These are phyloP conservation scores for Collariella sp. DNA, from an alignment of 495 filamentous ascomycete genomes.

Conservation along the genomic window DNA sequence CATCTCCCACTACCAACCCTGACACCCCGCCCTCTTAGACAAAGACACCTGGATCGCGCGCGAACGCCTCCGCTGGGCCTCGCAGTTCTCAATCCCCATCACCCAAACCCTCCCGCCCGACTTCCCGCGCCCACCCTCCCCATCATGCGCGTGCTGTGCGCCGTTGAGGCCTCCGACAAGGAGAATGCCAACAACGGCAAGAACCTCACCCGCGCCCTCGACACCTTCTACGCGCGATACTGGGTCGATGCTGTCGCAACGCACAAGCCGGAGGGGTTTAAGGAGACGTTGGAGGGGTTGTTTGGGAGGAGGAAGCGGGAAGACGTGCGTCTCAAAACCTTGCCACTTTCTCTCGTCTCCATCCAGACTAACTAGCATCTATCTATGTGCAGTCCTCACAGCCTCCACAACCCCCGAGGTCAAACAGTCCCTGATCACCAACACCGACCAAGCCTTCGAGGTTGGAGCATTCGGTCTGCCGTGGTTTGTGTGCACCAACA, in stretches of 20 bases:
- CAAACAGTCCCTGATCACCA: constrained; percentile 45
- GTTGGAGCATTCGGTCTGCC: constrained; percentile 64
- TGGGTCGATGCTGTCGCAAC: constrained; percentile 49
- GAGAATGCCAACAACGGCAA: constrained; percentile 19
- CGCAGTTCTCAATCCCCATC: constrained; percentile 53
- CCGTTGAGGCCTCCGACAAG: constrained; percentile 20
- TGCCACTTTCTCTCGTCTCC: not conserved
- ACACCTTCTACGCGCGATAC: constrained; percentile 46
- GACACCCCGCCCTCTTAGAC: constrained; percentile 41
- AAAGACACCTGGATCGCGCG: constrained; percentile 55
- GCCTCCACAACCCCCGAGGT: constrained; percentile 37
- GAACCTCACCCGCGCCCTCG: constrained; percentile 38
- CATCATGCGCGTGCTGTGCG: constrained; percentile 43
- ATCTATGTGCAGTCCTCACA: constrained; percentile 20
- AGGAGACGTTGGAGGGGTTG: constrained; percentile 36
- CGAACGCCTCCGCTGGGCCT: constrained; percentile 56
- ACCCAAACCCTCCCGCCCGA: constrained; percentile 38
- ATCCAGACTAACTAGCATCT: not conserved
- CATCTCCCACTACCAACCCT: not conserved
- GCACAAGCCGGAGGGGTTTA: constrained; percentile 42
- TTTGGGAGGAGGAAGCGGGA: constrained; percentile 44
- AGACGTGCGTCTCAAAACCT: constrained; percentile 25
- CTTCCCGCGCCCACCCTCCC: constrained; percentile 50
- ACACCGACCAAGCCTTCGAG: constrained; percentile 51
- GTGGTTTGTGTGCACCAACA: constrained; percentile 59